Evolutionary conservation across 2,329 filamentous ascomycete species (phyloP).

Genomic region (Scolecobasidium constrictum): DNA sequence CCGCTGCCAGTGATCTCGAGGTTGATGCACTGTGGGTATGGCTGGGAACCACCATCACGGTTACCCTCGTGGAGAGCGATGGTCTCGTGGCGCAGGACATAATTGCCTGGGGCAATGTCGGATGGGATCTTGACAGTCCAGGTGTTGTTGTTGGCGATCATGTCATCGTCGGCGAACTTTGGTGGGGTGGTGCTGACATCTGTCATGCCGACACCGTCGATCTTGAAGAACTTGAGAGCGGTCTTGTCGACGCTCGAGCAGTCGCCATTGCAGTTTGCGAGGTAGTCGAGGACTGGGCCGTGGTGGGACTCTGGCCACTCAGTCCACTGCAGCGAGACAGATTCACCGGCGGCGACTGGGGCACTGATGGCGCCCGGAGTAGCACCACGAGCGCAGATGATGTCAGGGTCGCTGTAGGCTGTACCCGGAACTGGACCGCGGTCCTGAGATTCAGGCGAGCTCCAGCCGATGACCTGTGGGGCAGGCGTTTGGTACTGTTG

Average conservation of each 20-base stretch:
- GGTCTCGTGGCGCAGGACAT: conserved; percentile 49
- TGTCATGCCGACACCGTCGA: conserved; percentile 38
- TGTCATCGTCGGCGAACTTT: conserved; percentile 45
- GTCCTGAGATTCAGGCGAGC: conserved; percentile 8
- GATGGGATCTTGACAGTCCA: conserved; percentile 42
- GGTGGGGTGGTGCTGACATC: background rate
- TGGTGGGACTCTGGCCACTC: conserved; percentile 53
- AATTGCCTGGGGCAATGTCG: conserved; percentile 44
- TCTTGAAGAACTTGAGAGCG: conserved; percentile 51
- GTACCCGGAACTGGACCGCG: conserved; percentile 3
- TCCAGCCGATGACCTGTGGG: conserved; percentile 10
- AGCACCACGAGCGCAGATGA: conserved; percentile 52
- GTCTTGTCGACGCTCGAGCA: conserved; percentile 44
- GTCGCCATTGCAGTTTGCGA: conserved; percentile 47
- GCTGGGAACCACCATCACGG: conserved; percentile 31
- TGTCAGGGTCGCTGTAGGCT: conserved; percentile 23
- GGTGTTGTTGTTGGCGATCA: conserved; percentile 36
- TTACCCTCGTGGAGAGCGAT: conserved; percentile 48
- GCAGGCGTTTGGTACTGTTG: conserved; percentile 8
- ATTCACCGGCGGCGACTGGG: conserved; percentile 48
- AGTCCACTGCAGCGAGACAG: conserved; percentile 44
- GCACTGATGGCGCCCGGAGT: conserved; percentile 39
- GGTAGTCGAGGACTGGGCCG: conserved; percentile 53
- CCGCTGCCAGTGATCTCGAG: conserved; percentile 10
- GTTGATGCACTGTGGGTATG: conserved; percentile 25